Conservation (phyloP, 2,329 filamentous ascomycete species). For the Anthostomella pinea region DNA sequence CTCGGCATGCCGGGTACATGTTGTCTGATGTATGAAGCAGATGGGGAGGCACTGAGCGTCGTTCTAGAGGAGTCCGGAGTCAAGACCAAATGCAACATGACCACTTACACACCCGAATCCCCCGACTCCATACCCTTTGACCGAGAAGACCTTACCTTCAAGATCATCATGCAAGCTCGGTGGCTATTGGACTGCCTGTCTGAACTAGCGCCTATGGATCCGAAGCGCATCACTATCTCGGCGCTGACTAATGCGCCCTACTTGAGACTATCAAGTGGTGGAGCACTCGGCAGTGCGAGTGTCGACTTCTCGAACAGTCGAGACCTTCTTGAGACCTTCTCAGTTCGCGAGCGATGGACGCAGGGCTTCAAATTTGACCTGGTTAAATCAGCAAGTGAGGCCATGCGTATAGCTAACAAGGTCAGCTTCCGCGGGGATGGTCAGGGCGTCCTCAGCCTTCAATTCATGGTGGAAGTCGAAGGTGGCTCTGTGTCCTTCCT, state of each 20-base stretch:
- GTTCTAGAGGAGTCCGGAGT: conserved; percentile 83
- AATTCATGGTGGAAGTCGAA: conserved; percentile 93
- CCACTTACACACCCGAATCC: conserved; percentile 76
- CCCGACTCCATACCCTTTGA: conserved; percentile 86
- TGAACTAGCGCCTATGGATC: conserved; percentile 69
- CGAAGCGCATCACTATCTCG: conserved; percentile 66
- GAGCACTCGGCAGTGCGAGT: conserved; percentile 58
- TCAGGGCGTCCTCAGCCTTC: conserved; percentile 87
- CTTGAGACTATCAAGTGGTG: conserved; percentile 68
- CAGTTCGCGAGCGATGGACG: conserved; percentile 55
- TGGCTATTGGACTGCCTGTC: conserved; percentile 70
- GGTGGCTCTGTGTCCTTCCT: conserved; percentile 68
- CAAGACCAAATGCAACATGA: conserved; percentile 84
- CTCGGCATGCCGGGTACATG: conserved; percentile 84
- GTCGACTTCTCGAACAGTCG: conserved; percentile 65
- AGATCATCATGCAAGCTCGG: conserved; percentile 86
- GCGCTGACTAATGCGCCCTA: conserved; percentile 64
- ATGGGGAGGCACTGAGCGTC: conserved; percentile 78
- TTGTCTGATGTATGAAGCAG: conserved; percentile 71
- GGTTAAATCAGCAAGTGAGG: conserved; percentile 78
- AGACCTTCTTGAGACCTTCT: conserved; percentile 72
- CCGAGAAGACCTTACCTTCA: conserved; percentile 75
- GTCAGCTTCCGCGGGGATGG: conserved; percentile 85
- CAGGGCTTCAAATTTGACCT: conserved; percentile 86
- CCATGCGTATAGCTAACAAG: conserved; percentile 92